phyloP scores from a whole-genome alignment of 805 yeast genomes.

The Komagataella mondaviorum region DNA sequence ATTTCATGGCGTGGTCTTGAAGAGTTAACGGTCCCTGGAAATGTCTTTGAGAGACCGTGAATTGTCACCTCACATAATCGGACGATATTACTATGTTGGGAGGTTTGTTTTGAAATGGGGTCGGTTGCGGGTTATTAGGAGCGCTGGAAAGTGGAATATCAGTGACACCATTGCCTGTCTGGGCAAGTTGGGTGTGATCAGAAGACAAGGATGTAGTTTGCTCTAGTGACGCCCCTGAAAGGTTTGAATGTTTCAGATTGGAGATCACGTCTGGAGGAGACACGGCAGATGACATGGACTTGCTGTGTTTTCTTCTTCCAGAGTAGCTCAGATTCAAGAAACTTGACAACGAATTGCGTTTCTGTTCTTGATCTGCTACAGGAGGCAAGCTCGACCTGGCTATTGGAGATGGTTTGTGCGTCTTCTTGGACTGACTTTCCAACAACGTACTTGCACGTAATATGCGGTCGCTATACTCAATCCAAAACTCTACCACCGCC shows the following conservation, averaged over 20 bases:
- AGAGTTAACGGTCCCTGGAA: too few relatives aligned
- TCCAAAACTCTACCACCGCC: slow-evolving; percentile 29
- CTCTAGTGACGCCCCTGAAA: background rate
- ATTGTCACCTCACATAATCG: background rate
- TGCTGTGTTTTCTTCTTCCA: slow-evolving; percentile 10
- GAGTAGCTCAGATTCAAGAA: background rate
- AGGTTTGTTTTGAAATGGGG: background rate
- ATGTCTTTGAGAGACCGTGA: too few relatives aligned
- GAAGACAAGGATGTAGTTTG: background rate
- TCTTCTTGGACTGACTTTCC: background rate
- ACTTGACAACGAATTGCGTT: background rate
- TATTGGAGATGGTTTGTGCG: background rate
- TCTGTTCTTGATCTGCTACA: background rate
- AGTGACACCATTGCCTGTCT: background rate
- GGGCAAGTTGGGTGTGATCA: background rate
- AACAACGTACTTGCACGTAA: slow-evolving; percentile 14
- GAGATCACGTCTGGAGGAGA: slow-evolving; percentile 13
- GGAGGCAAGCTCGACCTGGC: background rate
- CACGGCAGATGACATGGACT: slow-evolving; percentile 23
- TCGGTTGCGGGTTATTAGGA: background rate
- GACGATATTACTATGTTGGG: background rate
- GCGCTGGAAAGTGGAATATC: background rate
- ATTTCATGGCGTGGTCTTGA: too few relatives aligned
- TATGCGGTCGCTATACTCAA: slow-evolving; percentile 29
- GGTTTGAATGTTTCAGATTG: background rate